Evolutionary conservation across 352 stramenopile genomes (phyloP).

Genomic region (Globisporangium polare): DNA sequence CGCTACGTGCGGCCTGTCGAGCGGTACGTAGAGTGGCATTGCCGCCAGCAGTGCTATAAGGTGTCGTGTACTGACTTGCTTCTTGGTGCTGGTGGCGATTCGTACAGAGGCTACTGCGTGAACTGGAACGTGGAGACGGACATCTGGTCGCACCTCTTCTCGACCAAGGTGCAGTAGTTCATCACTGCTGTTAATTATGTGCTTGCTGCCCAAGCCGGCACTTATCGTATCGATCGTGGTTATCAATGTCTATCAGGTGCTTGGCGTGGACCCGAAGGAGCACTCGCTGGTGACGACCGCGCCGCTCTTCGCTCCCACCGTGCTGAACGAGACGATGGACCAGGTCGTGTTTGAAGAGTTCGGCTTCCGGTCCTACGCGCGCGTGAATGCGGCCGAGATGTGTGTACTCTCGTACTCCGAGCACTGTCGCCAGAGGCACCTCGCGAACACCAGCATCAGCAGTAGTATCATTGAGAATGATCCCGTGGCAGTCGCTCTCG

Average conservation of each 20-base stretch:
- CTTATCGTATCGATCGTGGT: no score
- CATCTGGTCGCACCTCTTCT: conserved; percentile 54
- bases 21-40: conserved; percentile 22
- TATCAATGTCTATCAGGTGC: no score
- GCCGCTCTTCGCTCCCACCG: conserved; percentile 48
- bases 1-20: conserved; percentile 42
- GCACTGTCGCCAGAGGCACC: conserved; percentile 16
- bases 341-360: conserved; percentile 81
- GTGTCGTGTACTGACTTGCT: not conserved
- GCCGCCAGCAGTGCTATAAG: not conserved
- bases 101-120: conserved; percentile 64
- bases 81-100: not conserved
- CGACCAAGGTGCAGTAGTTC: conserved; percentile 20
- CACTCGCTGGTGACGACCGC: conserved; percentile 53
- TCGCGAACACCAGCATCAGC: conserved; percentile 4
- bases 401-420: conserved; percentile 60
- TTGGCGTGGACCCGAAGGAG: conserved; percentile 45
- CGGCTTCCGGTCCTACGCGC: conserved; percentile 48
- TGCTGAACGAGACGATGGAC: conserved; percentile 71
- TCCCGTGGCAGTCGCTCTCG: not conserved
- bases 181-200: no score
- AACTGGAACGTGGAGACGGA: conserved; percentile 80
- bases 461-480: not conserved
- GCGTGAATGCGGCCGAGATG: conserved; percentile 52
- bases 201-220: no score